phyloP scores from a whole-genome alignment of 2,329 filamentous ascomycete genomes.

The Colletotrichum sp. region DNA sequence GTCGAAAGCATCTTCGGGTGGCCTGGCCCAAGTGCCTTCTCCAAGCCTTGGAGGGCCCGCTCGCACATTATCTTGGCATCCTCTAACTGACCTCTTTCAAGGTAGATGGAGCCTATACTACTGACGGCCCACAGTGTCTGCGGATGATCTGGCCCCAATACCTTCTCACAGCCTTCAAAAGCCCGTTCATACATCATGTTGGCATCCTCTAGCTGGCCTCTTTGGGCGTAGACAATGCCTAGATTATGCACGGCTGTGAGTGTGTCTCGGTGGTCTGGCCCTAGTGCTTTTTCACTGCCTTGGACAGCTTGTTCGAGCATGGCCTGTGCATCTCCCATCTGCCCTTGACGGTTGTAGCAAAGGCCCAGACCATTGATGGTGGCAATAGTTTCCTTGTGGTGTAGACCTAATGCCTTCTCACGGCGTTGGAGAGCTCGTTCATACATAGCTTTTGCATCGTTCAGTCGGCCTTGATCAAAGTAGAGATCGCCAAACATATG shows the following conservation, averaged over 20 bases:
- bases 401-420: constrained; percentile 23
- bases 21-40: neutral
- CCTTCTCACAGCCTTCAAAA: constrained; percentile 28
- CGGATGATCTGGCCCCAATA: constrained; percentile 11
- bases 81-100: neutral
- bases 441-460: constrained; percentile 34
- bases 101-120: neutral
- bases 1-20: accelerated
- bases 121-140: accelerated
- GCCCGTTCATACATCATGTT: constrained; percentile 34
- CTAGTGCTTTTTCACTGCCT: constrained; percentile 19
- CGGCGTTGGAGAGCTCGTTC: constrained; percentile 30
- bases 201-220: constrained; percentile 25
- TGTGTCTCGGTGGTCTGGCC: neutral
- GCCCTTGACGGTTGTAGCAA: too few relatives aligned
- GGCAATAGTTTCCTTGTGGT: neutral
- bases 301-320: neutral
- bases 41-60: neutral
- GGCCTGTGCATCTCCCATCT: neutral
- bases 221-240: neutral
- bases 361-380: neutral
- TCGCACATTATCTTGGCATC: neutral
- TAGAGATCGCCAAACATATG: constrained; percentile 27
- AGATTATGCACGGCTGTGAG: neutral
- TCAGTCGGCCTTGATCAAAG: constrained; percentile 3